phyloP scores from a whole-genome alignment of 2,329 filamentous ascomycete genomes.

The Aureobasidium sp. region DNA sequence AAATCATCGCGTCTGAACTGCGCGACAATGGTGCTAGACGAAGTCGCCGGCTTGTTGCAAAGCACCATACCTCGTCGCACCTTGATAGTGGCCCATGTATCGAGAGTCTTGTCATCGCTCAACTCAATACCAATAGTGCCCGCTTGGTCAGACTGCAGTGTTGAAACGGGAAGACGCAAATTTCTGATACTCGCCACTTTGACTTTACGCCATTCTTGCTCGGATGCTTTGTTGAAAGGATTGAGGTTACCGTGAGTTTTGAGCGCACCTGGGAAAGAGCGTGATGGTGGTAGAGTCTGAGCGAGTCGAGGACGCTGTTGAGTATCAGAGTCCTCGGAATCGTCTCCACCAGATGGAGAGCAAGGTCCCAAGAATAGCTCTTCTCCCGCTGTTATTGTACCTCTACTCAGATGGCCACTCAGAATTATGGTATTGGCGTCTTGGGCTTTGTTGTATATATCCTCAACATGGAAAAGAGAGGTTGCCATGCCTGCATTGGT shows the following conservation, averaged over 20 bases:
- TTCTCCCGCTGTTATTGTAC: conserved; percentile 70
- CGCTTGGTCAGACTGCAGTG: conserved; percentile 71
- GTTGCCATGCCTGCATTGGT: neutral
- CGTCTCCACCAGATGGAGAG: conserved; percentile 26
- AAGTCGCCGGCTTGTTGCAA: conserved; percentile 52
- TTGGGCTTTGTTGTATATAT: conserved; percentile 64
- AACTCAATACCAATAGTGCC: conserved; percentile 81
- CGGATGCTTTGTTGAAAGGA: conserved; percentile 16
- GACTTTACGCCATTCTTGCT: conserved; percentile 71
- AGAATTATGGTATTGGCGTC: conserved; percentile 51
- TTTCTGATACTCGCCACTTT: conserved; percentile 82
- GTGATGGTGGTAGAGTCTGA: conserved; percentile 34
- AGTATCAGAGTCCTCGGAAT: conserved; percentile 32
- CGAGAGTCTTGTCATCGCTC: conserved; percentile 19
- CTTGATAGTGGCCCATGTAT: conserved; percentile 28
- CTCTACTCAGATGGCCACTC: conserved; percentile 77
- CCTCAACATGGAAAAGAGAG: conserved; percentile 71
- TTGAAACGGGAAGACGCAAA: conserved; percentile 72
- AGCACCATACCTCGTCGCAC: conserved; percentile 78
- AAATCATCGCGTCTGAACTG: conserved; percentile 60
- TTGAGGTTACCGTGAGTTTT: conserved; percentile 15
- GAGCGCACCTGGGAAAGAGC: conserved; percentile 43
- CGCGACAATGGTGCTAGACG: conserved; percentile 48
- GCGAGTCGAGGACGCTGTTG: conserved; percentile 22
- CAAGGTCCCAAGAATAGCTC: conserved; percentile 71